Evolutionary conservation across 345 rosid genomes (phyloP).

Genomic region (Punica granatum): DNA sequence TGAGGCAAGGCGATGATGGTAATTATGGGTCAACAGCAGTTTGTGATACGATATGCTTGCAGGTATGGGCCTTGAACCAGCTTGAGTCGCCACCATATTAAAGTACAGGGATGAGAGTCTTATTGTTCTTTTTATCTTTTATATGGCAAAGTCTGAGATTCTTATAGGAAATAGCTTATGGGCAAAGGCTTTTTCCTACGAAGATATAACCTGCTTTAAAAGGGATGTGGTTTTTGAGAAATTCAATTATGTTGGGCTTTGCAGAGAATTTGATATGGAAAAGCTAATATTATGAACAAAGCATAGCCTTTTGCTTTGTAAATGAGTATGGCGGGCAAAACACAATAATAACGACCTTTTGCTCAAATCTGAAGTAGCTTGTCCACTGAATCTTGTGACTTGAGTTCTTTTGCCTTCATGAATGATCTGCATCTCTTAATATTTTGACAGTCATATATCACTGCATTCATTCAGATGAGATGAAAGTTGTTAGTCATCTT

Average conservation of each 20-base stretch:
- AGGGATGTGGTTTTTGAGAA: neutral
- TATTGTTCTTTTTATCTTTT: too few species aligned
- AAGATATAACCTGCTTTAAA: neutral
- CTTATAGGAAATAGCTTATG: neutral
- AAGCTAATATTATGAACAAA: too few species aligned
- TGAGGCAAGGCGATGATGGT: slow-evolving; percentile 78
- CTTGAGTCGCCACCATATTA: neutral
- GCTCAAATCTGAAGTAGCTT: neutral
- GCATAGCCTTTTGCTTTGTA: neutral
- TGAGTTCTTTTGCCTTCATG: neutral
- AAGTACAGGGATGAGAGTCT: neutral
- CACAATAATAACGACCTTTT: neutral
- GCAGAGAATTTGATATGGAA: neutral
- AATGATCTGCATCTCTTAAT: neutral
- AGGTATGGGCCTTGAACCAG: slow-evolving; percentile 33
- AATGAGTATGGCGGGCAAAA: neutral
- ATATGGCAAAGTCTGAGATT: neutral
- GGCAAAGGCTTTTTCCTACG: neutral
- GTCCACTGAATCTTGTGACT: neutral
- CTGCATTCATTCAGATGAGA: neutral
- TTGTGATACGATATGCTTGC: slow-evolving; percentile 82
- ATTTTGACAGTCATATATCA: neutral
- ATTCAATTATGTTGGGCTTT: neutral
- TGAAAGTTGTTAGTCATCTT: neutral
- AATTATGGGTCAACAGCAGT: slow-evolving; percentile 91